Evolutionary conservation across 108 stramenopile genomes (phyloP), one percentile per base, ranked within the genome.

Genomic region (Pelagomonas calceolata): DNA sequence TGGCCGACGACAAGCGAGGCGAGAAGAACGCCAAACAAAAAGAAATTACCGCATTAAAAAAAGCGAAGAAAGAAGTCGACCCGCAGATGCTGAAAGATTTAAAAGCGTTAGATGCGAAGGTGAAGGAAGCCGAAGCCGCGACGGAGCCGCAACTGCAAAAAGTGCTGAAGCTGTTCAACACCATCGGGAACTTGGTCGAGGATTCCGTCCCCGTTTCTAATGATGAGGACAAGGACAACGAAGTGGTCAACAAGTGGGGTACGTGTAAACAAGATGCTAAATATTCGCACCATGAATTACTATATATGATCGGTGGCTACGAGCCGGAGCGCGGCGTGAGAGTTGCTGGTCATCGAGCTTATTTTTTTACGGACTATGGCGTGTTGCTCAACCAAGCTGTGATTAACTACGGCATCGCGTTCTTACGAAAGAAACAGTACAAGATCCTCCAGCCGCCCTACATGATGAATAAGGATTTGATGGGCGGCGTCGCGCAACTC

Each of bases 381-480:
- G 91, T 97, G 31, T 71, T 95, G 31, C 86, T 99, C 69, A 99
- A 98, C 79, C 95, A 97, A 84, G 99, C 97, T 35, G 84, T 98
- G 72, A 96, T 98, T 78, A 95, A 95, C 78, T 99, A 97, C 82
- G 87, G 91, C 67, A 94, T 98, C 81, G 85, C 93, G 75, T 98
- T 98, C 76, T 81, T 97, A 68, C 68, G 87, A 31, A 88, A 86
- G 68, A 81, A 90, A 45, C 94, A 84, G 4, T 99, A 98, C 84
- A 85, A 91, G 68, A 88, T 96, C 30, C 72, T 99, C 35, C 97
- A 98, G 86, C 97, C 99, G 39, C 99, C 99, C 45, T 99, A 89
- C 85, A 89, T 99, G 77, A 97, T 99, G 96, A 97, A 97, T 75
- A 98, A 98, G 92, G 95, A 96, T 29, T 95, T 98, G 80, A 99